A percentile compares a stretch with the other conserved stretches of the same genome.
Evolutionary conservation across 2,329 filamentous ascomycete species (phyloP).

Genomic region (Talaromyces sp.): DNA sequence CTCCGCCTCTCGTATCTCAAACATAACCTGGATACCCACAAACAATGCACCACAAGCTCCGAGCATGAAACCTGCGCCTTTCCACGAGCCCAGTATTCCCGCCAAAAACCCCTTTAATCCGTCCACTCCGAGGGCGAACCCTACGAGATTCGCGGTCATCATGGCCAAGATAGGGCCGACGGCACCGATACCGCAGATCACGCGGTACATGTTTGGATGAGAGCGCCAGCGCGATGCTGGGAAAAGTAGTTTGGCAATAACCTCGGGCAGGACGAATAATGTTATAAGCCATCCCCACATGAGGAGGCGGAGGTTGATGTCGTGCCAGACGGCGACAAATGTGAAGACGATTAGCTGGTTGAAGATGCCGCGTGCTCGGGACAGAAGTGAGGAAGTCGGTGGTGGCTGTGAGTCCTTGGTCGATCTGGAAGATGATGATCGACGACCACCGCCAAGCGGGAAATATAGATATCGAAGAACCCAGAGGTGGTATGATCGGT

Average conservation of each 20-base stretch:
- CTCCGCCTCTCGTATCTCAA: conserved; percentile 86
- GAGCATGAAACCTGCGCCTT: conserved; percentile 72
- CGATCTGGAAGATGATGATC: conserved; percentile 33
- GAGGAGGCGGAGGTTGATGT: conserved; percentile 84
- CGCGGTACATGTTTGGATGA: conserved; percentile 69
- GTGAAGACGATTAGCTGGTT: conserved; percentile 89
- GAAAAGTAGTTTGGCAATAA: conserved; percentile 69
- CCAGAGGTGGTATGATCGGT: conserved; percentile 93
- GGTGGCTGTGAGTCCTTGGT: conserved; percentile 21
- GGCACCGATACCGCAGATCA: conserved; percentile 76
- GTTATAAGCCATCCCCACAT: conserved; percentile 98
- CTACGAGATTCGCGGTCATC: conserved; percentile 92
- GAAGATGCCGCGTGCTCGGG: conserved; percentile 59
- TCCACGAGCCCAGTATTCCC: conserved; percentile 73
- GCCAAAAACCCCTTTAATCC: conserved; percentile 74
- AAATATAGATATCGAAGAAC: conserved; percentile 90
- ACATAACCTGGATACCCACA: conserved; percentile 89
- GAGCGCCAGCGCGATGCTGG: conserved; percentile 69
- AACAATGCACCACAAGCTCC: conserved; percentile 74
- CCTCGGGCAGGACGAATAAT: conserved; percentile 88
- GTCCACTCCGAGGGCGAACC: conserved; percentile 89
- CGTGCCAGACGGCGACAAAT: conserved; percentile 97
- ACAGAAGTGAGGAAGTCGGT: conserved; percentile 33
- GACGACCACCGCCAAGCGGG: conserved; percentile 69
- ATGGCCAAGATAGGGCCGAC: conserved; percentile 89